Conservation (phyloP, 164 flowering plant genomes). For the Piper longum region DNA sequence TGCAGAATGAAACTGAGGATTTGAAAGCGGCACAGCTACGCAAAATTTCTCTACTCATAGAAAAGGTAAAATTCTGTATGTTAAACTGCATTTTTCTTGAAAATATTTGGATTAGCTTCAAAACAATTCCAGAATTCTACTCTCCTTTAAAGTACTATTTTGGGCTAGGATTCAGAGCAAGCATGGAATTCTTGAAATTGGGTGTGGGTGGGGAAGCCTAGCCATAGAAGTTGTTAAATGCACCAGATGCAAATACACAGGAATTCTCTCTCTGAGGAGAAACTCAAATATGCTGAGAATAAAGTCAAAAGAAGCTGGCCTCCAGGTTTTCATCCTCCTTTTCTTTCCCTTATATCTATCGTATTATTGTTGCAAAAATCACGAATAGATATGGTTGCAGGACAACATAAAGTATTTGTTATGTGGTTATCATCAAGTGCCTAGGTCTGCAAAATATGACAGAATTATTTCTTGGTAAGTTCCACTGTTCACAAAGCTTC, state of each 20-base stretch:
- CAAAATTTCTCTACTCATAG: constrained; percentile 62
- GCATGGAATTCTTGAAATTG: constrained; percentile 84
- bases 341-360: neutral
- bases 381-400: constrained; percentile 17
- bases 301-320: constrained; percentile 73
- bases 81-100: neutral
- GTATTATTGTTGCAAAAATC: neutral
- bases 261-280: constrained; percentile 78
- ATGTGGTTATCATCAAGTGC: constrained; percentile 78
- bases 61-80: constrained; percentile 38
- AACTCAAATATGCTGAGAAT: constrained; percentile 54
- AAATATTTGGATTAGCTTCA: neutral
- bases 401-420: constrained; percentile 55
- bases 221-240: constrained; percentile 78
- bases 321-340: constrained; percentile 34
- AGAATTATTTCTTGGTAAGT: constrained; percentile 78
- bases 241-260: constrained; percentile 91
- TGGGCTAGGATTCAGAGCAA: constrained; percentile 52
- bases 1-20: constrained; percentile 58
- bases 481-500: neutral
- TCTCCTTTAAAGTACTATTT: neutral
- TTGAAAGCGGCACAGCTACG: constrained; percentile 67
- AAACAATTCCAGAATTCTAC: neutral
- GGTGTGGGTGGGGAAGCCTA: constrained; percentile 90
- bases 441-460: constrained; percentile 39